Evolutionary conservation across 495 filamentous ascomycete species (phyloP).

Genomic region (Halenospora varia): DNA sequence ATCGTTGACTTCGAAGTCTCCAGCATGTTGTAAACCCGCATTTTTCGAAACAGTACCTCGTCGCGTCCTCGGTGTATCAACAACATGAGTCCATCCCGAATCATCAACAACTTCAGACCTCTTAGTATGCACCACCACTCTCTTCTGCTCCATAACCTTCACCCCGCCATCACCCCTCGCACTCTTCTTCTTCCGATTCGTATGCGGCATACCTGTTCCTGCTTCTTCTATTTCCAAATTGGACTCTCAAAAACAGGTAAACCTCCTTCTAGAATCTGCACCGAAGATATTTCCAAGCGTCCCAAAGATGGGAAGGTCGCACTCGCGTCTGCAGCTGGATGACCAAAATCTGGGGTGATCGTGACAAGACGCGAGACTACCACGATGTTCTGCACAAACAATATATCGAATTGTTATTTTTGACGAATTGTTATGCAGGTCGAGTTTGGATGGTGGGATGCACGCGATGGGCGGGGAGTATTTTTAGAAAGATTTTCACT

Average conservation of each 20-base stretch:
- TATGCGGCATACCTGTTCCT: constrained; percentile 44
- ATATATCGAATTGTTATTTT: background rate
- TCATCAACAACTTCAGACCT: constrained; percentile 42
- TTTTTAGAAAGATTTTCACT: background rate
- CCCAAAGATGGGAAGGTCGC: background rate
- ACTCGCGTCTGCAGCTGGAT: background rate
- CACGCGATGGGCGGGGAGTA: background rate
- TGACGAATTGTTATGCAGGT: background rate
- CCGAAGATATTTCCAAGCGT: background rate
- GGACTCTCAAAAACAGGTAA: background rate
- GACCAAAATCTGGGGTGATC: background rate
- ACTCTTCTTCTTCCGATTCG: constrained; percentile 35
- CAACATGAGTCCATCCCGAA: constrained; percentile 56
- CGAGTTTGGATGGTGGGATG: background rate
- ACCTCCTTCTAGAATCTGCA: background rate
- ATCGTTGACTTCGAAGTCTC: constrained; percentile 18
- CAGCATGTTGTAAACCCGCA: background rate
- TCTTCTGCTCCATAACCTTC: constrained; percentile 9
- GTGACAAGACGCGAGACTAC: background rate
- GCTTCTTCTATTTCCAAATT: background rate
- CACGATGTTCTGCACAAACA: background rate
- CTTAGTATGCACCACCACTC: constrained; percentile 32
- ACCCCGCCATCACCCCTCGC: background rate
- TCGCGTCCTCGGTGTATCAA: constrained; percentile 18
- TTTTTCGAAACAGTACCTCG: background rate